A percentile compares a stretch with the other conserved stretches of the same genome.
Evolutionary conservation across 495 filamentous ascomycete genomes (phyloP).

Genomic region (Talaromyces wortmannii): DNA sequence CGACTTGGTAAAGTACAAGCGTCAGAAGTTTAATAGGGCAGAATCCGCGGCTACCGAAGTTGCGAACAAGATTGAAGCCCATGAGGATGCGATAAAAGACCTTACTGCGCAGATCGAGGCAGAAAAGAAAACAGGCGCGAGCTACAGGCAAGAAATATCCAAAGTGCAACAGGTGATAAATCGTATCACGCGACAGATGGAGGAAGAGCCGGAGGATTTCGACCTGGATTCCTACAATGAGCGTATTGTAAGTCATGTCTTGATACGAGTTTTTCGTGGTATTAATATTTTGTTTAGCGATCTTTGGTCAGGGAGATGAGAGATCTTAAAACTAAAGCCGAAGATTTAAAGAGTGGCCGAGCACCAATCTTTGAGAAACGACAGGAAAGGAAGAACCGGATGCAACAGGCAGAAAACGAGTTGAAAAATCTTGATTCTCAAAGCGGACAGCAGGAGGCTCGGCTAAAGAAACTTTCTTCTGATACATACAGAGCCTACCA

Average conservation of each 20-base stretch:
- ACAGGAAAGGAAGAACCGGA: conserved; percentile 16
- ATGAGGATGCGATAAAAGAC: conserved; percentile 49
- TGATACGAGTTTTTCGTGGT: background rate
- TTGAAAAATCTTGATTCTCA: conserved; percentile 63
- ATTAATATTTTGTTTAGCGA: conserved; percentile 22
- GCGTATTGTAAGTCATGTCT: conserved; percentile 27
- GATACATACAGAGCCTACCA: conserved; percentile 68
- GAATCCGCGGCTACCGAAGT: conserved; percentile 47
- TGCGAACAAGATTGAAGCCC: conserved; percentile 37
- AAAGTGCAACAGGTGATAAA: conserved; percentile 34
- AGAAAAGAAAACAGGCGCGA: conserved; percentile 44
- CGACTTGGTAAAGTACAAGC: conserved; percentile 43
- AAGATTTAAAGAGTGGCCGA: conserved; percentile 20
- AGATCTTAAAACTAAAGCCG: conserved; percentile 19
- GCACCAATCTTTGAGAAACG: conserved; percentile 16
- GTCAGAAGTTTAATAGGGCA: conserved; percentile 38
- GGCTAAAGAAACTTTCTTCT: conserved; percentile 45
- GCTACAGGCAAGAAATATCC: conserved; percentile 42
- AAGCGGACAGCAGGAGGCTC: conserved; percentile 63
- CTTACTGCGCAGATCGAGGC: conserved; percentile 47
- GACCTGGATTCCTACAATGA: conserved; percentile 50
- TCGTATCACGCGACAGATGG: conserved; percentile 36
- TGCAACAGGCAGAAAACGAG: conserved; percentile 35
- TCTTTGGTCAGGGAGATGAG: conserved; percentile 27
- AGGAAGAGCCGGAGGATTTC: conserved; percentile 43